These are phyloP conservation scores for Trichoderma hamatum DNA, from an alignment of 2,329 filamentous ascomycete species.

Conservation along the genomic window DNA sequence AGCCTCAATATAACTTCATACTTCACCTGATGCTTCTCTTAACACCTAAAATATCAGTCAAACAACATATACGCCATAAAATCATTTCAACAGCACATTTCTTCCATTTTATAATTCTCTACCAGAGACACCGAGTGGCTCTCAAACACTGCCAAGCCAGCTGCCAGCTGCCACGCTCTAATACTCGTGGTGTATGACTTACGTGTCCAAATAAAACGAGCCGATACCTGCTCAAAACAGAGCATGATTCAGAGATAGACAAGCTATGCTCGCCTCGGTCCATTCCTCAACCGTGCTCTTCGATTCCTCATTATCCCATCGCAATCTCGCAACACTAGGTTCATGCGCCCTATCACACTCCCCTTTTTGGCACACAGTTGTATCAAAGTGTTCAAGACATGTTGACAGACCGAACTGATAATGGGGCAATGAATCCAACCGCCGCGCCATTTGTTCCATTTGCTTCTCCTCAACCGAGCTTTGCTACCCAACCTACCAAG, in stretches of 20 bases:
- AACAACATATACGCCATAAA: background rate
- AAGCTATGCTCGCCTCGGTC: background rate
- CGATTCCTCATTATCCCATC: background rate
- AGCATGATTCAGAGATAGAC: background rate
- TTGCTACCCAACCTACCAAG: background rate
- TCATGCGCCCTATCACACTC: background rate
- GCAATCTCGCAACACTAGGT: background rate
- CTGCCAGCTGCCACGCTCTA: background rate
- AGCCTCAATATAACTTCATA: background rate
- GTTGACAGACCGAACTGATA: background rate
- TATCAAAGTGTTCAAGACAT: background rate
- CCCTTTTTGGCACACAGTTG: background rate
- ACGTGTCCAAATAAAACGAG: background rate
- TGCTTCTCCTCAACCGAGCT: conserved; percentile 9
- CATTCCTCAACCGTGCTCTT: background rate
- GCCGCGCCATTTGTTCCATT: conserved; percentile 36
- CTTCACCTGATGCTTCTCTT: background rate
- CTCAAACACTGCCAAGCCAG: conserved; percentile 4
- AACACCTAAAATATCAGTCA: background rate
- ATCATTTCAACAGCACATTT: background rate
- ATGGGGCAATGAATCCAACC: conserved; percentile 39
- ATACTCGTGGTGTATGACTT: background rate
- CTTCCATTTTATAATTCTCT: too few relatives aligned
- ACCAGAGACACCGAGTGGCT: background rate
- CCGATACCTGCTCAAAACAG: background rate